Percentiles rank a stretch among this genome's conserved stretches.
Evolutionary conservation across 2,329 filamentous ascomycete genomes (phyloP).

Genomic region (Elsinoe ampelina): DNA sequence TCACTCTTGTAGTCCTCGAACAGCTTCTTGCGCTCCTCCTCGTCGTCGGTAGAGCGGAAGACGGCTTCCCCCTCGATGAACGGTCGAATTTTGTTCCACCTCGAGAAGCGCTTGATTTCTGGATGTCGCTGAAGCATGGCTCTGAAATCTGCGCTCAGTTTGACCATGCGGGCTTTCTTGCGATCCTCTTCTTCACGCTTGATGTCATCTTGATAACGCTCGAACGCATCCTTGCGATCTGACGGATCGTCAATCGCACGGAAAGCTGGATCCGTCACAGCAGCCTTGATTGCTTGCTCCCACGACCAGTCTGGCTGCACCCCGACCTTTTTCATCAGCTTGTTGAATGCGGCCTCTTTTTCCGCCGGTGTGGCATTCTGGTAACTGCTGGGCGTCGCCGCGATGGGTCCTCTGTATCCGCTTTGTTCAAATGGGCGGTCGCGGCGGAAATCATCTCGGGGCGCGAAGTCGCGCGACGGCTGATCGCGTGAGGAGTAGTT

Average conservation of each 20-base stretch:
- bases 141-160: constrained; percentile 86
- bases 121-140: constrained; percentile 94
- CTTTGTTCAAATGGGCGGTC: constrained; percentile 24
- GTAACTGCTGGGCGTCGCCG: constrained; percentile 38
- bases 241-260: constrained; percentile 86
- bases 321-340: constrained; percentile 73
- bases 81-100: constrained; percentile 90
- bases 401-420: constrained; percentile 28
- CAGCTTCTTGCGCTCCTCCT: constrained; percentile 76
- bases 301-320: constrained; percentile 89
- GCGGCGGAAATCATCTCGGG: constrained; percentile 24
- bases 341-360: constrained; percentile 85
- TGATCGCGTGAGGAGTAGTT: constrained; percentile 15
- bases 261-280: constrained; percentile 86
- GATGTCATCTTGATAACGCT: constrained; percentile 88
- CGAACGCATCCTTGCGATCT: constrained; percentile 81
- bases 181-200: constrained; percentile 87
- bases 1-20: constrained; percentile 89
- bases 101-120: constrained; percentile 93
- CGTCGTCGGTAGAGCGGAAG: constrained; percentile 82
- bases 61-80: constrained; percentile 94
- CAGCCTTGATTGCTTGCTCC: constrained; percentile 77
- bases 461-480: constrained; percentile 36
- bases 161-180: constrained; percentile 84
- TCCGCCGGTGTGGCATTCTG: constrained; percentile 75